Percentiles rank a stretch among this genome's conserved stretches.
Conservation (phyloP, 768 basidiomycete species). For the Auriscalpium vulgare region DNA sequence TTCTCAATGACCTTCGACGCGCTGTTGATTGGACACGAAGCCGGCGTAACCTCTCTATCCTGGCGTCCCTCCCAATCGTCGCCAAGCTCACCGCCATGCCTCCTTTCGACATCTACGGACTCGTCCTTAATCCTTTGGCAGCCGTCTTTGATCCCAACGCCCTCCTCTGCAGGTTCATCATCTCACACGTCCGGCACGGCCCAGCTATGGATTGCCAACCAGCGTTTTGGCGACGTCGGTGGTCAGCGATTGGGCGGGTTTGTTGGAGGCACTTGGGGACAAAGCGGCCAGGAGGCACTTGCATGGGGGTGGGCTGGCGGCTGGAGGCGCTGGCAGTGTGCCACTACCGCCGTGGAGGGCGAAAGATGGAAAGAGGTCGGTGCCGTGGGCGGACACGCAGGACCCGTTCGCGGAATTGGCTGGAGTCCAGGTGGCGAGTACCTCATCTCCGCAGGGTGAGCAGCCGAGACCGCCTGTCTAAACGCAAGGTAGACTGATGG, state of each 20-base stretch:
- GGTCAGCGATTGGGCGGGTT: slow-evolving; percentile 88
- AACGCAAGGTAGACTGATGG: slow-evolving; percentile 1
- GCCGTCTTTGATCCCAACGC: slow-evolving; percentile 46
- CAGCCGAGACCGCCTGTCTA: neutral
- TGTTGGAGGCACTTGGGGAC: slow-evolving; percentile 81
- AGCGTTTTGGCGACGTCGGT: slow-evolving; percentile 93
- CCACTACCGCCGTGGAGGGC: slow-evolving; percentile 7
- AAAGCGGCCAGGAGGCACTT: slow-evolving; percentile 51
- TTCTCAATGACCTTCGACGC: slow-evolving; percentile 90
- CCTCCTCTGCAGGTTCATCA: slow-evolving; percentile 31
- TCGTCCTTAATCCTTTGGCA: slow-evolving; percentile 95
- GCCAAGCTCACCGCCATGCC: slow-evolving; percentile 31
- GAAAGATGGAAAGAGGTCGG: slow-evolving; percentile 67
- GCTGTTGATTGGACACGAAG: slow-evolving; percentile 93
- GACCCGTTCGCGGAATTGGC: slow-evolving; percentile 66
- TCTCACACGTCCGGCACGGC: slow-evolving; percentile 21
- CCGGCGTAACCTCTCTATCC: slow-evolving; percentile 78
- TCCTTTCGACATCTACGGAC: slow-evolving; percentile 92
- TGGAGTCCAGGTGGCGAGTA: slow-evolving; percentile 90
- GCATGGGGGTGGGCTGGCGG: slow-evolving; percentile 95
- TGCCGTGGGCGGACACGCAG: slow-evolving; percentile 83
- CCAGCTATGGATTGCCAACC: slow-evolving; percentile 77
- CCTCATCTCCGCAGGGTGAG: slow-evolving; percentile 77
- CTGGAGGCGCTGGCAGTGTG: slow-evolving; percentile 78
- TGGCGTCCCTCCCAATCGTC: slow-evolving; percentile 51